Percentiles rank a stretch among this genome's conserved stretches.
These are phyloP conservation scores for Penicillium digitatum DNA, from an alignment of 2,329 filamentous ascomycete genomes.

Conservation along the genomic window DNA sequence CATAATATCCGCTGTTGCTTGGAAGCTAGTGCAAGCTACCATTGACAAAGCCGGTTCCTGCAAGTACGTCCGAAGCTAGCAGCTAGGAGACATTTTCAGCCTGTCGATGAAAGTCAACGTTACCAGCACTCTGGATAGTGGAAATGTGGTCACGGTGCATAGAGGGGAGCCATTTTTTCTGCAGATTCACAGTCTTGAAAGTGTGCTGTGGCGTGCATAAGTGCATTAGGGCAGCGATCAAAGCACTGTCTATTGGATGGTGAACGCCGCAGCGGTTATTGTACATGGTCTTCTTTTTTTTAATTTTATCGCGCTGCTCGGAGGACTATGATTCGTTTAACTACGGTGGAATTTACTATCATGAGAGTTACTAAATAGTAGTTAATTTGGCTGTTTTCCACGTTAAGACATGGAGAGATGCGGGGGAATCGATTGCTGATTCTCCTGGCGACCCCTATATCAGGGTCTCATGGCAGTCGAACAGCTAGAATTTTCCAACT, in stretches of 20 bases:
- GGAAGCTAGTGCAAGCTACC: neutral
- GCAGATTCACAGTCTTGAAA: neutral
- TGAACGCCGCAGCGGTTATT: constrained; percentile 24
- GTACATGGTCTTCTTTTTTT: constrained; percentile 15
- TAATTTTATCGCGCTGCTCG: constrained; percentile 14
- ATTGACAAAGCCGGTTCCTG: neutral
- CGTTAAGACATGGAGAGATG: constrained; percentile 10
- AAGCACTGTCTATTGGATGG: constrained; percentile 12
- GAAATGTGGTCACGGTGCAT: constrained; percentile 1
- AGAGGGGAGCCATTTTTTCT: neutral
- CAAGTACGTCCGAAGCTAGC: neutral
- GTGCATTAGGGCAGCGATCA: constrained; percentile 1
- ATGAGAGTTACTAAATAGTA: constrained; percentile 19
- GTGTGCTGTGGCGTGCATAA: constrained; percentile 19
- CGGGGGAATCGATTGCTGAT: constrained; percentile 13
- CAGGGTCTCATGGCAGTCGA: constrained; percentile 5
- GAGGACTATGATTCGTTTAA: constrained; percentile 12
- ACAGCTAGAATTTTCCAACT: neutral
- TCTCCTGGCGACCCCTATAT: constrained; percentile 16
- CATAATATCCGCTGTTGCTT: constrained; percentile 2
- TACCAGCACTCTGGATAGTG: constrained; percentile 9
- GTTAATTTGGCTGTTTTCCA: constrained; percentile 14
- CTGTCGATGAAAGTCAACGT: constrained; percentile 12
- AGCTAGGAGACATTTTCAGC: constrained; percentile 1
- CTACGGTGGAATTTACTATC: constrained; percentile 12